Percentiles rank a stretch among this genome's conserved stretches.
Evolutionary conservation across 1,284 basidiomycete genomes (phyloP).

Genomic region (Trichosporon asahii): DNA sequence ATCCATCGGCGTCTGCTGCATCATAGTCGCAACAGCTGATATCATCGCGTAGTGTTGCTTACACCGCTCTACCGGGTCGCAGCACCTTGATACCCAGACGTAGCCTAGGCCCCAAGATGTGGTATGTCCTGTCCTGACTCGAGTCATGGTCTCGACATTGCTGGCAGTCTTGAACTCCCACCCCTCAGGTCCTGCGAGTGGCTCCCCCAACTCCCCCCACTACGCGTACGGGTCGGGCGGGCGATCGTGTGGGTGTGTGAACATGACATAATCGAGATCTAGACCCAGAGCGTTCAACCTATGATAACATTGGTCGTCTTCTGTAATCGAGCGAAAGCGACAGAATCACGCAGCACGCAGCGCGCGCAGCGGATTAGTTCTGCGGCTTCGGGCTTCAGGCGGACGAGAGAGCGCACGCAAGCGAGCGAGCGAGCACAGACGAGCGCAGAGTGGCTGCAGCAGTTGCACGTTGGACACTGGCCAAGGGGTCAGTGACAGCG

Average conservation of each 20-base stretch:
- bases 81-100: neutral
- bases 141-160: neutral
- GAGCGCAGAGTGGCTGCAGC: neutral
- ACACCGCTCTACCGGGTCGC: neutral
- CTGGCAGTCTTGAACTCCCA: neutral
- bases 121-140: neutral
- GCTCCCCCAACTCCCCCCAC: neutral
- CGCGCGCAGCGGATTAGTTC: neutral
- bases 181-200: neutral
- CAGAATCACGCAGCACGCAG: neutral
- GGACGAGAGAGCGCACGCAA: neutral
- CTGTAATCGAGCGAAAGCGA: neutral
- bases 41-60: neutral
- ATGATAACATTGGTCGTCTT: neutral
- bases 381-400: neutral
- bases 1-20: neutral
- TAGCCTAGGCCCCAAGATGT: neutral
- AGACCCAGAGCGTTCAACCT: neutral
- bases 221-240: neutral
- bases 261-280: neutral
- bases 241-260: neutral
- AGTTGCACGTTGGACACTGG: neutral
- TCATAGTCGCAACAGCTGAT: neutral
- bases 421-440: no score
- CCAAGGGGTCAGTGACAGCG: neutral